These are phyloP conservation scores for Heterobasidion irregulare DNA, from an alignment of 1,284 basidiomycete genomes.

Conservation along the genomic window DNA sequence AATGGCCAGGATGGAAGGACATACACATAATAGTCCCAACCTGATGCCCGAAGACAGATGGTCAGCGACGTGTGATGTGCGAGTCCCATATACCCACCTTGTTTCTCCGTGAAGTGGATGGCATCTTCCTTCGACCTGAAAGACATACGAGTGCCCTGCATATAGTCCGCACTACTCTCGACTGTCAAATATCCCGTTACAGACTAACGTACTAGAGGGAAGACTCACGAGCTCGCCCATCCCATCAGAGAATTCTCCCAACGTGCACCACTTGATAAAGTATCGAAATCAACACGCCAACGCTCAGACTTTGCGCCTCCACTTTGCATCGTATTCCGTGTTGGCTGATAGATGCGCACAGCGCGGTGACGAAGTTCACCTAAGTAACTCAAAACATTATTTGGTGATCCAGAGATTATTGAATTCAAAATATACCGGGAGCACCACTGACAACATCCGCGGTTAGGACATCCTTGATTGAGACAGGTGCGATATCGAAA, in stretches of 20 bases:
- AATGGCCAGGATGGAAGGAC: constrained; percentile 15
- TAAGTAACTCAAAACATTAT: constrained; percentile 19
- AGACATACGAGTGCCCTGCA: constrained; percentile 86
- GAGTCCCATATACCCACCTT: constrained; percentile 45
- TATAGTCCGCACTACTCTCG: constrained; percentile 79
- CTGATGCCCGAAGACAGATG: constrained; percentile 26
- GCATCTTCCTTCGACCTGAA: constrained; percentile 93
- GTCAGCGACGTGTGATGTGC: neutral
- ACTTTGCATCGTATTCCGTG: constrained; percentile 94
- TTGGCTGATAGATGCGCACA: constrained; percentile 91
- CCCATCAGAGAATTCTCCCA: constrained; percentile 99
- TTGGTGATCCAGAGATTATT: neutral
- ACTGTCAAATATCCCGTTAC: neutral
- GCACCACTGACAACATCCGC: constrained; percentile 77
- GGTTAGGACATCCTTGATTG: constrained; percentile 48
- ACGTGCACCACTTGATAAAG: constrained; percentile 78
- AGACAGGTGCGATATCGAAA: constrained; percentile 27
- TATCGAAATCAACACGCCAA: constrained; percentile 96
- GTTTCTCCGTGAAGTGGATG: constrained; percentile 89
- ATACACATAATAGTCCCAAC: constrained; percentile 75
- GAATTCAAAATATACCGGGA: constrained; percentile 37
- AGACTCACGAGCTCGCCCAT: constrained; percentile 84
- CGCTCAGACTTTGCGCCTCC: constrained; percentile 80
- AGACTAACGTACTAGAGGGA: neutral
- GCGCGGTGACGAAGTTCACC: constrained; percentile 80